Evolutionary conservation across 2,329 filamentous ascomycete genomes (phyloP).

Genomic region (Emericellopsis atlantica): DNA sequence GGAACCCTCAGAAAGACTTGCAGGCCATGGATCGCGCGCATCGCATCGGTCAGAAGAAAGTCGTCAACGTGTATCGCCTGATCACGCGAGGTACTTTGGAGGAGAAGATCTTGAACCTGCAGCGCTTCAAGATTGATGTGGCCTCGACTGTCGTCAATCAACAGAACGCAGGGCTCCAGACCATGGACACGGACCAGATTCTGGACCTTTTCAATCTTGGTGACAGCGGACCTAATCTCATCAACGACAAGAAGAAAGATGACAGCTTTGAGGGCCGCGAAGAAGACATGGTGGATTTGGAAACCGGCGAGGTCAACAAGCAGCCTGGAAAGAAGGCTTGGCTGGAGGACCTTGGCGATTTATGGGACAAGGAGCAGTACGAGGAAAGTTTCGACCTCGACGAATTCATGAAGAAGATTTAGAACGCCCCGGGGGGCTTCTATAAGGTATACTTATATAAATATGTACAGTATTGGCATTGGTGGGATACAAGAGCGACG

Average conservation of each 20-base stretch:
- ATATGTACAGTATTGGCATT: background rate
- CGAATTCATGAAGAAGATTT: conserved; percentile 91
- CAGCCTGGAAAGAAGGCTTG: conserved; percentile 95
- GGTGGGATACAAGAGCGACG: too few species aligned
- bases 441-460: background rate
- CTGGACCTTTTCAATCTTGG: conserved; percentile 90
- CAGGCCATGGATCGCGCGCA: conserved; percentile 99
- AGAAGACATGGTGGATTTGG: conserved; percentile 85
- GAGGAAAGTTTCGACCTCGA: conserved; percentile 96
- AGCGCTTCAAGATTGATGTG: conserved; percentile 99
- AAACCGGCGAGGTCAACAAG: conserved; percentile 74
- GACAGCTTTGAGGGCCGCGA: conserved; percentile 49
- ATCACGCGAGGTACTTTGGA: conserved; percentile 93
- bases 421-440: conserved; percentile 19
- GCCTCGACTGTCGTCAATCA: conserved; percentile 97
- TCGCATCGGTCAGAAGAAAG: conserved; percentile 98
- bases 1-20: conserved; percentile 97
- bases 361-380: conserved; percentile 97
- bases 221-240: conserved; percentile 57
- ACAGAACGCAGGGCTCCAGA: conserved; percentile 85
- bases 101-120: conserved; percentile 95
- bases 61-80: conserved; percentile 95
- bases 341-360: conserved; percentile 84
- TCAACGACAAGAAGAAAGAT: conserved; percentile 45
- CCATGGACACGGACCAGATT: conserved; percentile 98